Conservation (phyloP, 176 grass and related monocot species). For the Carex myosuroides region DNA sequence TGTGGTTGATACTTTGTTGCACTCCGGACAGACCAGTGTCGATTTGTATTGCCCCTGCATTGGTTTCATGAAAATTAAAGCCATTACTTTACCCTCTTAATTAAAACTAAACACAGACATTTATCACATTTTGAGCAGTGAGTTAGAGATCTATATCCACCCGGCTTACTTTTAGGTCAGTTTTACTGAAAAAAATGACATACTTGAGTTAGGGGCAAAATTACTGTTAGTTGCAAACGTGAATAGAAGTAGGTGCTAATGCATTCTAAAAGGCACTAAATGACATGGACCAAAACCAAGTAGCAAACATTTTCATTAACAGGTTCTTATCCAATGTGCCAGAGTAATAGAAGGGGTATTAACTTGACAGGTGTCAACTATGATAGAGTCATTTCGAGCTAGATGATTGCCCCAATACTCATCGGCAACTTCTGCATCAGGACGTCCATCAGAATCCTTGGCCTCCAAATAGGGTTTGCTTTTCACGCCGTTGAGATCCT, state of each 20-base stretch:
- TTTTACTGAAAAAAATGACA: neutral
- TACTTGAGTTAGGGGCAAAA: neutral
- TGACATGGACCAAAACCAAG: neutral
- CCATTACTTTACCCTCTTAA: neutral
- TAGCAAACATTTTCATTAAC: conserved; percentile 1
- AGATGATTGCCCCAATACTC: conserved; percentile 98
- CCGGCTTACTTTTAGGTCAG: neutral
- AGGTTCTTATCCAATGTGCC: conserved; percentile 3
- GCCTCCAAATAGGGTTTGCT: conserved; percentile 89
- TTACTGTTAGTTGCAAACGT: neutral
- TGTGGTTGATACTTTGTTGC: conserved; percentile 65
- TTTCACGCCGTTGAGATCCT: conserved; percentile 94
- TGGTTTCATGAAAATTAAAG: conserved; percentile 21
- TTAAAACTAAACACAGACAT: neutral
- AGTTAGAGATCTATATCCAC: neutral
- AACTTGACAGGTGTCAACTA: conserved; percentile 92
- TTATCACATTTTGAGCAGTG: neutral
- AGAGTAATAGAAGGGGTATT: conserved; percentile 25
- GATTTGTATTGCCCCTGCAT: conserved; percentile 95
- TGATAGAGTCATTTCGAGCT: conserved; percentile 89
- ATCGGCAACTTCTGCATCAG: conserved; percentile 82
- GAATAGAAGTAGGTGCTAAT: neutral
- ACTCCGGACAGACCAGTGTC: conserved; percentile 73
- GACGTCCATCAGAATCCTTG: conserved; percentile 72
- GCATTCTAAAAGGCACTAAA: neutral